Conservation (phyloP, 1,139 yeast species). For the Taphrina communis region DNA sequence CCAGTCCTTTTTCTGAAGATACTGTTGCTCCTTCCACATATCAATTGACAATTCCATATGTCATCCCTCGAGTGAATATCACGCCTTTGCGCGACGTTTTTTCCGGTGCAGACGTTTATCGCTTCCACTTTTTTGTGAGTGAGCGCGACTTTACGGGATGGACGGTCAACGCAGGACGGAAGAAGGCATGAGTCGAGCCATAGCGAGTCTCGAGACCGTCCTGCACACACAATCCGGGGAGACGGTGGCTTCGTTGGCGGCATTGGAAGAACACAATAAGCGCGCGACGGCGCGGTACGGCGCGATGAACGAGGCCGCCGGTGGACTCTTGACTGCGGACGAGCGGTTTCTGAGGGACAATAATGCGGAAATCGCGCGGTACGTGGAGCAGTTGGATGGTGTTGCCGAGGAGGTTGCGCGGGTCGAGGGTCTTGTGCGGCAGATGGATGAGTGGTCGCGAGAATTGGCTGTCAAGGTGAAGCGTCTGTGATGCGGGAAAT, state of each 20-base stretch:
- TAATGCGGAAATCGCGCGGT: slow-evolving; percentile 16
- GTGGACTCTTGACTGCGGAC: slow-evolving; percentile 18
- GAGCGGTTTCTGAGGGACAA: neutral
- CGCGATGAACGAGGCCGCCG: slow-evolving; percentile 19
- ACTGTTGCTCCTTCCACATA: too few species aligned
- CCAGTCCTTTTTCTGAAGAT: too few species aligned
- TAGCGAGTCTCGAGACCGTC: neutral
- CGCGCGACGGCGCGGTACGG: slow-evolving; percentile 7
- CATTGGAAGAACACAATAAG: slow-evolving; percentile 1
- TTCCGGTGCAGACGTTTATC: too few species aligned
- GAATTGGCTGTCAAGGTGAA: slow-evolving; percentile 30
- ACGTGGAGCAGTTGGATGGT: slow-evolving; percentile 24
- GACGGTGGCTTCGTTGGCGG: neutral
- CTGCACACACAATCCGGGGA: neutral
- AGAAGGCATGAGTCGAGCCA: neutral
- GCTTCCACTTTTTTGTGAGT: too few species aligned
- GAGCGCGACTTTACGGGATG: neutral
- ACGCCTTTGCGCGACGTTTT: too few species aligned
- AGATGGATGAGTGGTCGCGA: slow-evolving; percentile 31
- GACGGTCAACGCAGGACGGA: slow-evolving; percentile 11
- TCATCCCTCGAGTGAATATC: too few species aligned
- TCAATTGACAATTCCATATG: too few species aligned
- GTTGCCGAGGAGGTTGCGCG: slow-evolving; percentile 7
- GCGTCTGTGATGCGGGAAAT: neutral
- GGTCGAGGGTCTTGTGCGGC: slow-evolving; percentile 13